These are phyloP conservation scores for Daucus carota DNA, from an alignment of 129 eudicot genomes.

Conservation along the genomic window DNA sequence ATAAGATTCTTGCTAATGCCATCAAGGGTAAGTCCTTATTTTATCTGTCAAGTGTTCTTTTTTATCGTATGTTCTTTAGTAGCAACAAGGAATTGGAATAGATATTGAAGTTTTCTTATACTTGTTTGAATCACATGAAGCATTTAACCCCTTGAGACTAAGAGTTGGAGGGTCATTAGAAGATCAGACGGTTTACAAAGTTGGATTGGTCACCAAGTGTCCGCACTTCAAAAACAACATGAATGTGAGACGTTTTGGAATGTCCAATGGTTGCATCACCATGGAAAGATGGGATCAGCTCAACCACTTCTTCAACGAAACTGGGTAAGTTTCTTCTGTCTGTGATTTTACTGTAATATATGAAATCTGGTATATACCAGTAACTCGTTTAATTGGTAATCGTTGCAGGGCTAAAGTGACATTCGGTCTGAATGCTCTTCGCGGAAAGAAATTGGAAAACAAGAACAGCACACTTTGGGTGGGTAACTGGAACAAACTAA, in stretches of 20 bases:
- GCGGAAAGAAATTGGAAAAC: too few relatives aligned
- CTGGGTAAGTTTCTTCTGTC: conserved; percentile 29
- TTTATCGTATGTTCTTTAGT: too few relatives aligned
- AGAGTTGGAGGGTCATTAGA: conserved; percentile 67
- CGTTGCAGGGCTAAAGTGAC: conserved; percentile 37
- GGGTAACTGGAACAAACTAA: conserved; percentile 42
- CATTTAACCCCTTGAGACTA: conserved; percentile 41
- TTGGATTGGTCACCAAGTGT: conserved; percentile 26
- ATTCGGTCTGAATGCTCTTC: too few relatives aligned
- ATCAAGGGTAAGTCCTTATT: conserved; percentile 66
- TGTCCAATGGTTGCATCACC: conserved; percentile 45
- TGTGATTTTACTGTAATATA: too few relatives aligned
- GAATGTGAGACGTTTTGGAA: conserved; percentile 34
- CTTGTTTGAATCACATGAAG: conserved; percentile 18
- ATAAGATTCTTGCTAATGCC: conserved; percentile 54
- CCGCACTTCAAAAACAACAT: conserved; percentile 29
- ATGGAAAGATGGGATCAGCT: conserved; percentile 76
- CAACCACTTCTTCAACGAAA: conserved; percentile 36
- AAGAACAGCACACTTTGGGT: too few relatives aligned
- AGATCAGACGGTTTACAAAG: conserved; percentile 56
- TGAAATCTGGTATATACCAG: background rate
- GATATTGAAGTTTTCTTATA: background rate
- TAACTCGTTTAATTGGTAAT: too few relatives aligned
- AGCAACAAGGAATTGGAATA: too few relatives aligned
- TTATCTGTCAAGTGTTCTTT: too few relatives aligned